Percentiles rank a stretch among this genome's conserved stretches.
Evolutionary conservation across 345 rosid genomes (phyloP).

Genomic region (Cardamine chenopodiifolia): DNA sequence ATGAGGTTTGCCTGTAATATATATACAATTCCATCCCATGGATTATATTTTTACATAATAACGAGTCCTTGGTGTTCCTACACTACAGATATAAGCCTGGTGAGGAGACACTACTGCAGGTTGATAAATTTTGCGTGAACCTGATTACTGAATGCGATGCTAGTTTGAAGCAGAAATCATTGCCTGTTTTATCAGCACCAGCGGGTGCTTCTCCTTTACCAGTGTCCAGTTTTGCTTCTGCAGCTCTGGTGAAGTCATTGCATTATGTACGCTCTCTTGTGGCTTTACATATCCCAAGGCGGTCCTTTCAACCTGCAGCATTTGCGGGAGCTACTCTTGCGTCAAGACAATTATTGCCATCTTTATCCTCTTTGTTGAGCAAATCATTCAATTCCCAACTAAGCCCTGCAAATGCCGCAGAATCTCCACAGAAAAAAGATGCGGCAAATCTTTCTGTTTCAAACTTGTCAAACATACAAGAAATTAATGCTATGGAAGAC

Average conservation of each 20-base stretch:
- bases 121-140: slow-evolving; percentile 82
- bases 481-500: slow-evolving; percentile 63
- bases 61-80: slow-evolving; percentile 24
- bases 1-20: slow-evolving; percentile 1
- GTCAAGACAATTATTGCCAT: slow-evolving; percentile 80
- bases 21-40: slow-evolving; percentile 11
- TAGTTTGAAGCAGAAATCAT: slow-evolving; percentile 57
- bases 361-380: slow-evolving; percentile 79
- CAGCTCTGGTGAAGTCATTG: slow-evolving; percentile 85
- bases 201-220: slow-evolving; percentile 67
- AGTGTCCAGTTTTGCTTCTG: slow-evolving; percentile 85
- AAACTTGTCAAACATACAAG: slow-evolving; percentile 67
- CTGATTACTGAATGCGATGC: slow-evolving; percentile 75
- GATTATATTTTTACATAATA: slow-evolving; percentile 22
- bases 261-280: slow-evolving; percentile 93
- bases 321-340: slow-evolving; percentile 80
- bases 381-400: slow-evolving; percentile 85
- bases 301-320: slow-evolving; percentile 86
- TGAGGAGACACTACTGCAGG: slow-evolving; percentile 86
- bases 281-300: slow-evolving; percentile 79
- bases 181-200: slow-evolving; percentile 48
- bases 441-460: slow-evolving; percentile 57
- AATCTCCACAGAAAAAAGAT: slow-evolving; percentile 71
- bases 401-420: slow-evolving; percentile 64
- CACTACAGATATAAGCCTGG: slow-evolving; percentile 89